Evolutionary conservation across 139 green algal species (phyloP).

Genomic region (Haematococcus lacustris): DNA sequence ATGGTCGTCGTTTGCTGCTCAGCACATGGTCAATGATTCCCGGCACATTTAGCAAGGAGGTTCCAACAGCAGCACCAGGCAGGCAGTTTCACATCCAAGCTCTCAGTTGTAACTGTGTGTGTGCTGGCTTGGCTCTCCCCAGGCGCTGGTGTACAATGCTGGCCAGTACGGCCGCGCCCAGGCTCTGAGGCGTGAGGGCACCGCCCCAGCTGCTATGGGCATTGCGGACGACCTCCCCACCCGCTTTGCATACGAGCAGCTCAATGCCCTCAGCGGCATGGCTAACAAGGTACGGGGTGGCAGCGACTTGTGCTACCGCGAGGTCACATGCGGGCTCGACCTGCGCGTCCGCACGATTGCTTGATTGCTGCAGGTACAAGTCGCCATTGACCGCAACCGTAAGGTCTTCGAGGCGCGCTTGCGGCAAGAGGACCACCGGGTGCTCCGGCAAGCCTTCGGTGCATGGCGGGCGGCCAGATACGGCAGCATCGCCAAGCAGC

Average conservation of each 20-base stretch:
- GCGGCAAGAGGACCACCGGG: constrained; percentile 27
- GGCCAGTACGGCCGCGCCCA: constrained; percentile 38
- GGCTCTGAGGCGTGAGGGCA: constrained; percentile 36
- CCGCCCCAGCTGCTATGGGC: constrained; percentile 31
- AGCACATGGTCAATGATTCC: not conserved
- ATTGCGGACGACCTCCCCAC: constrained; percentile 69
- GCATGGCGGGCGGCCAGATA: constrained; percentile 38
- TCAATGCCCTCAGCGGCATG: constrained; percentile 73
- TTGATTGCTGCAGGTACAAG: constrained; percentile 64
- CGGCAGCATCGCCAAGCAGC: constrained; percentile 38
- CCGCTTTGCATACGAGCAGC: constrained; percentile 69
- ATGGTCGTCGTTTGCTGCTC: not conserved
- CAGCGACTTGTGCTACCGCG: too few species aligned
- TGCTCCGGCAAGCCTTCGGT: constrained; percentile 36
- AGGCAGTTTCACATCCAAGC: not conserved
- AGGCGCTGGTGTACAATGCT: constrained; percentile 47
- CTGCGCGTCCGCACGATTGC: too few species aligned
- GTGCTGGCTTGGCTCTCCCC: not conserved
- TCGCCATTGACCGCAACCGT: constrained; percentile 73
- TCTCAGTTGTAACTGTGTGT: too few species aligned
- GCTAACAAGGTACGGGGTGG: constrained; percentile 63
- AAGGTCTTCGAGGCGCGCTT: constrained; percentile 56
- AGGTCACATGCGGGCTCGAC: too few species aligned
- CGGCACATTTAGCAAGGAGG: not conserved
- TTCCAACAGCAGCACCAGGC: not conserved